phyloP scores from a whole-genome alignment of 1,139 yeast species.

The Candida sp. region DNA sequence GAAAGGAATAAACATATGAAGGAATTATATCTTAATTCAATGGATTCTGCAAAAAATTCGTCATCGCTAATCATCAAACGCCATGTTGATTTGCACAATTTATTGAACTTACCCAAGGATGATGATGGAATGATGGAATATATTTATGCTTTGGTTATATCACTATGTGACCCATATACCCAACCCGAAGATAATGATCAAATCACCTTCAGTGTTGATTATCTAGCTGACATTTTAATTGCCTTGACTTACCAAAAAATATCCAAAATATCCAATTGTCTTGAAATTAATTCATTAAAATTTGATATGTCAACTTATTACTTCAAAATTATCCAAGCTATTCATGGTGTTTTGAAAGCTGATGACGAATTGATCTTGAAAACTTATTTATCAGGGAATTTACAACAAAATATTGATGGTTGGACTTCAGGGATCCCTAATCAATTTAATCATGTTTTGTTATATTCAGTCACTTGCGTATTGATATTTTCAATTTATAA shows the following conservation, averaged over 20 bases:
- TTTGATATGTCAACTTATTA: slow-evolving; percentile 34
- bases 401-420: slow-evolving; percentile 33
- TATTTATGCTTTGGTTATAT: slow-evolving; percentile 30
- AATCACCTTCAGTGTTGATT: slow-evolving; percentile 50
- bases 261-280: slow-evolving; percentile 5
- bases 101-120: neutral
- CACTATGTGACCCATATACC: slow-evolving; percentile 62
- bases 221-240: slow-evolving; percentile 49
- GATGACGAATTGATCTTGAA: slow-evolving; percentile 45
- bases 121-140: neutral
- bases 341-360: slow-evolving; percentile 40
- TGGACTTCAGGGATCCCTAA: slow-evolving; percentile 54
- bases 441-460: slow-evolving; percentile 32
- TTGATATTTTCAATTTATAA: slow-evolving; percentile 50
- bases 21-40: too few relatives aligned
- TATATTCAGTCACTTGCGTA: slow-evolving; percentile 53
- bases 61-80: neutral
- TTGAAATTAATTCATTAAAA: slow-evolving; percentile 25
- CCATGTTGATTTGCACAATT: neutral
- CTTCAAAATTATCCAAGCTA: slow-evolving; percentile 39
- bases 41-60: too few relatives aligned
- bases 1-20: too few relatives aligned
- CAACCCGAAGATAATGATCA: slow-evolving; percentile 65
- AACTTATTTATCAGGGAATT: slow-evolving; percentile 33
- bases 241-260: slow-evolving; percentile 28